These are phyloP conservation scores for Agarophyton chilense DNA, from an alignment of 23 red algal species.

Conservation along the genomic window DNA sequence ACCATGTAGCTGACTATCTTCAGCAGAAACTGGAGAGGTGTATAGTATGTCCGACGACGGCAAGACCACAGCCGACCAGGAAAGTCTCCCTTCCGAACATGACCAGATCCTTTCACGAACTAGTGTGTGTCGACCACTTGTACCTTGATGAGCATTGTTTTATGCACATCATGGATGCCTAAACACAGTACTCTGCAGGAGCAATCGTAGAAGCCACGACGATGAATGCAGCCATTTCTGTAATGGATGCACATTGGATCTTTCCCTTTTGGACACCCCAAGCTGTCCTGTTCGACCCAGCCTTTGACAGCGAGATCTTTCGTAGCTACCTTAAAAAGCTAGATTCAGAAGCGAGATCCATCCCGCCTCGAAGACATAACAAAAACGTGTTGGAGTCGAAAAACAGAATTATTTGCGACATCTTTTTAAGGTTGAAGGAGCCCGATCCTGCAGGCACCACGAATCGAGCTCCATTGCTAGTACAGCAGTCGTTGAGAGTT, in stretches of 20 bases:
- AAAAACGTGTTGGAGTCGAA: conserved; percentile 64
- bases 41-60: not conserved
- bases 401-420: conserved; percentile 40
- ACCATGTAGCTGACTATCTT: not conserved
- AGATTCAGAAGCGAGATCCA: not conserved
- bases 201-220: no score
- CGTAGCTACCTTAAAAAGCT: no score
- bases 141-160: not conserved
- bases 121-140: conserved; percentile 37
- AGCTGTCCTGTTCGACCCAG: conserved; percentile 42
- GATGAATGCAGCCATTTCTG: no score
- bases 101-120: no score
- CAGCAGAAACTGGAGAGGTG: conserved; percentile 3
- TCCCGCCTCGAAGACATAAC: conserved; percentile 53
- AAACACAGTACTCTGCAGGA: no score
- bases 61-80: no score
- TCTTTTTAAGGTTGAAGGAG: conserved; percentile 18
- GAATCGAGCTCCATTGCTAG: not conserved
- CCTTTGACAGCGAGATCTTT: no score
- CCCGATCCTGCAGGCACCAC: not conserved
- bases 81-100: no score
- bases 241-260: not conserved
- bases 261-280: conserved; percentile 30
- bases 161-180: not conserved
- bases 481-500: not conserved